Evolutionary conservation across 164 flowering plant species (phyloP).

Genomic region (Tinospora cordifolia): DNA sequence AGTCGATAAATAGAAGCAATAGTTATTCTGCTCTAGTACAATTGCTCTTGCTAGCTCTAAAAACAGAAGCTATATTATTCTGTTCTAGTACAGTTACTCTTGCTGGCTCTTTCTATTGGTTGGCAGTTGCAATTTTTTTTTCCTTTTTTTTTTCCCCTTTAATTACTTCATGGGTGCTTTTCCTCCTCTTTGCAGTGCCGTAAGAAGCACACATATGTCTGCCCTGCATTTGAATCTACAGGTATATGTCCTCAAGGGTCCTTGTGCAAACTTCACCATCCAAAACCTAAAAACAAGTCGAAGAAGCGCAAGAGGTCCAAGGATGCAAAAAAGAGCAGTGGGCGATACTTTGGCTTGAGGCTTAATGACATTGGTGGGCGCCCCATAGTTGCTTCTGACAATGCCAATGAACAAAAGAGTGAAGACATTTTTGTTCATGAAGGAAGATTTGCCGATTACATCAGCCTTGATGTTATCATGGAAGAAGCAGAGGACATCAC

Average conservation of each 20-base stretch:
- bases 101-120: no score
- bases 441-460: slow-evolving; percentile 46
- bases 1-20: no score
- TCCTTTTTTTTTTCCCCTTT: neutral
- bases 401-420: slow-evolving; percentile 16
- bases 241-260: slow-evolving; percentile 66
- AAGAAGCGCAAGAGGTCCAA: slow-evolving; percentile 36
- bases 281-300: slow-evolving; percentile 39
- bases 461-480: slow-evolving; percentile 48
- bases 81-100: no score
- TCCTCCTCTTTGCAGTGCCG: slow-evolving; percentile 53
- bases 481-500: slow-evolving; percentile 32
- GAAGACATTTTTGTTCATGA: slow-evolving; percentile 25
- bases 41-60: no score
- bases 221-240: slow-evolving; percentile 65
- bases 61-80: no score
- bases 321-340: slow-evolving; percentile 35
- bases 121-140: no score
- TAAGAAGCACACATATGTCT: slow-evolving; percentile 88
- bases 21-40: no score
- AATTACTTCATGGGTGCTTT: neutral
- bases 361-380: slow-evolving; percentile 19
- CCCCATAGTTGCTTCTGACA: slow-evolving; percentile 18
- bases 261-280: slow-evolving; percentile 91
- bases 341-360: slow-evolving; percentile 66